These are phyloP conservation scores for Prunus dulcis DNA, from an alignment of 306 rosid species.

Conservation along the genomic window DNA sequence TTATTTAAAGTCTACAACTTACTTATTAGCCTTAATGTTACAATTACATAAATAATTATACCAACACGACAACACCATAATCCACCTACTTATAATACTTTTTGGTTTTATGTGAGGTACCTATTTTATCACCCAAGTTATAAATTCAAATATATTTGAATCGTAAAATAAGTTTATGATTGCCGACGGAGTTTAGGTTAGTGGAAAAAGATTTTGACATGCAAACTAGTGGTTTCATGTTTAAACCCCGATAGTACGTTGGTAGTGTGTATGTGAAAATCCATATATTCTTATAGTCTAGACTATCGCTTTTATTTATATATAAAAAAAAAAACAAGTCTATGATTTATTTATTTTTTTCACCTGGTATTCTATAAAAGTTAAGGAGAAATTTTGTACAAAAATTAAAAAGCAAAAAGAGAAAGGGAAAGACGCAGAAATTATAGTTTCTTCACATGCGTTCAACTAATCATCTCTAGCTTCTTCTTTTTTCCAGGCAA, in stretches of 20 bases:
- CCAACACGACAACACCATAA: neutral
- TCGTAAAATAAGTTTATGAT: neutral
- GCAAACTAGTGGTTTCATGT: rapidly evolving
- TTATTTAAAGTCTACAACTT: neutral
- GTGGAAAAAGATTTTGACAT: rapidly evolving
- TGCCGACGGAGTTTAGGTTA: rapidly evolving
- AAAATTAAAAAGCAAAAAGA: neutral
- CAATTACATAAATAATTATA: neutral
- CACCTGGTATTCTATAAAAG: neutral
- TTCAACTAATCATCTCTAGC: constrained; percentile 3
- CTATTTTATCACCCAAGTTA: too few relatives aligned
- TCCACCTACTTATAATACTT: neutral
- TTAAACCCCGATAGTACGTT: rapidly evolving
- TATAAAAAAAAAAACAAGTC: too few relatives aligned
- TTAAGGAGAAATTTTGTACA: neutral
- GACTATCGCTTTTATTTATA: too few relatives aligned
- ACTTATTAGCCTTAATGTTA: neutral
- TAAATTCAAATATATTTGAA: too few relatives aligned
- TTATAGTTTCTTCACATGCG: constrained; percentile 15
- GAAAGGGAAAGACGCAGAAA: neutral
- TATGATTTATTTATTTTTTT: neutral
- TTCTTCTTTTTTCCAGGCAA: constrained; percentile 2
- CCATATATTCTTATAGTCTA: rapidly evolving
- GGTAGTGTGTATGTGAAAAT: too few relatives aligned
- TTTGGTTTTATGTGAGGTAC: too few relatives aligned